Evolutionary conservation across 2,329 filamentous ascomycete species (phyloP).

Genomic region (Paraphoma chrysanthemicola): DNA sequence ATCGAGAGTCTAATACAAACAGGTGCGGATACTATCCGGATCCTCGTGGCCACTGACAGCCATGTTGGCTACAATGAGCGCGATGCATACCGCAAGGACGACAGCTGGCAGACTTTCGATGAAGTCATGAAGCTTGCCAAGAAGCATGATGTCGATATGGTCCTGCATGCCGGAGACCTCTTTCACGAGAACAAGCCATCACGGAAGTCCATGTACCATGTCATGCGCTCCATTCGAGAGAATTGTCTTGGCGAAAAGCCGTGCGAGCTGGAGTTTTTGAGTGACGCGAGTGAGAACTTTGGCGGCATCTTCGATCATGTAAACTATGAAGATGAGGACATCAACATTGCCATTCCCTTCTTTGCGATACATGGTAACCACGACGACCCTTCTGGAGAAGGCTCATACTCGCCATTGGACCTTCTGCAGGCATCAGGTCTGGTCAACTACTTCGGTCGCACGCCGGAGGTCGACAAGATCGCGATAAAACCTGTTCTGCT

Average conservation of each 20-base stretch:
- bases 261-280: conserved; percentile 92
- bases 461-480: conserved; percentile 92
- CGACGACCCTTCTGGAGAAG: conserved; percentile 96
- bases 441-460: conserved; percentile 94
- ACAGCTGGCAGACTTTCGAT: conserved; percentile 96
- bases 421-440: conserved; percentile 88
- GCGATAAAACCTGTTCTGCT: conserved; percentile 88
- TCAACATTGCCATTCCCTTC: conserved; percentile 95
- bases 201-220: conserved; percentile 93
- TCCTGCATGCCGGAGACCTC: conserved; percentile 89
- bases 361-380: conserved; percentile 99
- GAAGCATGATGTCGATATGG: conserved; percentile 94
- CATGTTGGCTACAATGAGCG: conserved; percentile 97
- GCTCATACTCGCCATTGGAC: conserved; percentile 88
- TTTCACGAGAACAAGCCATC: conserved; percentile 99
- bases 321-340: conserved; percentile 97
- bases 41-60: conserved; percentile 93
- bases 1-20: not conserved
- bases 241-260: conserved; percentile 96
- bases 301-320: conserved; percentile 87
- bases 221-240: conserved; percentile 91
- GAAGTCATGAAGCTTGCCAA: conserved; percentile 91
- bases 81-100: conserved; percentile 91
- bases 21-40: conserved; percentile 85
- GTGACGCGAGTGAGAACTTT: conserved; percentile 90